Percentiles rank a stretch among this genome's conserved stretches.
Evolutionary conservation across 2,329 filamentous ascomycete species (phyloP).

Genomic region (Aureobasidium lini): DNA sequence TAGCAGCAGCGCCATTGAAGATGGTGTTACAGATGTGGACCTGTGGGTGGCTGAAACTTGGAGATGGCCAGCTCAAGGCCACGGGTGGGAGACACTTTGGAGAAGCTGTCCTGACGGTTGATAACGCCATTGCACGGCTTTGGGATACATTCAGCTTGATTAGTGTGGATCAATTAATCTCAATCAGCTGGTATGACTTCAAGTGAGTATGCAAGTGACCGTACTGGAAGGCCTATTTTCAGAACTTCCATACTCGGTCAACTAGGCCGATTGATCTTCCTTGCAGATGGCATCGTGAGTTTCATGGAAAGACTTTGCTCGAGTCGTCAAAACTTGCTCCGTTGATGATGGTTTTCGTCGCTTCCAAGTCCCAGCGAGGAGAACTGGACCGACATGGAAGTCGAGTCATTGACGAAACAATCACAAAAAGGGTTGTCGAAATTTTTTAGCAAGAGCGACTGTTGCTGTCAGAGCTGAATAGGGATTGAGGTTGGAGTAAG

Average conservation of each 20-base stretch:
- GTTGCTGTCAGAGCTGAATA: neutral
- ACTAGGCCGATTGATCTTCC: neutral
- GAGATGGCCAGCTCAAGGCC: neutral
- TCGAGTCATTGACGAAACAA: neutral
- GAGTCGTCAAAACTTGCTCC: neutral
- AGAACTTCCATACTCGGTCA: neutral
- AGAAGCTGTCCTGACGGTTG: neutral
- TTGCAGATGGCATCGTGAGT: neutral
- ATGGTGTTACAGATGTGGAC: conserved; percentile 9
- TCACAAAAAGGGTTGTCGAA: neutral
- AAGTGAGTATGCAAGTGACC: neutral
- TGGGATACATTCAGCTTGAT: neutral
- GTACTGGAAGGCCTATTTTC: neutral
- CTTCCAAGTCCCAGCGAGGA: neutral
- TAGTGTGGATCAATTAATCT: neutral
- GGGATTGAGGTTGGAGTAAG: conserved; percentile 1
- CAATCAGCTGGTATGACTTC: neutral
- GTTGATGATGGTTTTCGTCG: neutral
- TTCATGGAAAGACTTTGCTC: neutral
- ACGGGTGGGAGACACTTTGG: neutral
- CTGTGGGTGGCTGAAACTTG: neutral
- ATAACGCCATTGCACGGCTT: conserved; percentile 8
- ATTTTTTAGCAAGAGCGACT: neutral
- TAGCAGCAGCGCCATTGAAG: neutral
- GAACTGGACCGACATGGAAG: neutral